Evolutionary conservation across 169 alveolate species (phyloP).

Genomic region (Toxoplasma gondii): DNA sequence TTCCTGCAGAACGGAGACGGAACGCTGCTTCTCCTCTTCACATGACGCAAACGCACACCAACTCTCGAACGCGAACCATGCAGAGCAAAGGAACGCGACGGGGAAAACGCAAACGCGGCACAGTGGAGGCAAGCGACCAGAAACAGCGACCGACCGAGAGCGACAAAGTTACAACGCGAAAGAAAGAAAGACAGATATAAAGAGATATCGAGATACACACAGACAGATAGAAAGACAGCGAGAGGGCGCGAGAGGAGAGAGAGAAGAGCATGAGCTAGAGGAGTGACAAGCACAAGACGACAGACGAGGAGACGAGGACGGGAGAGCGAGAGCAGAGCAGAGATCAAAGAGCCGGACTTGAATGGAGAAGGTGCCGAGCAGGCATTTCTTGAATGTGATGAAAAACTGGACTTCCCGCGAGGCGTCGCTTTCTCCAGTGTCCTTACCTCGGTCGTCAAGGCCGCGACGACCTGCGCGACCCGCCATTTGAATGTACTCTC

Average conservation of each 20-base stretch:
- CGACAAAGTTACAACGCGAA: background rate
- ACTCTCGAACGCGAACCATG: too few species aligned
- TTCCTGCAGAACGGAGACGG: slow-evolving; percentile 81
- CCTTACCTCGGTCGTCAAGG: slow-evolving; percentile 90
- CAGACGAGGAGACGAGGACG: background rate
- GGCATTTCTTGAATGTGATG: background rate
- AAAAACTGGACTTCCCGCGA: background rate
- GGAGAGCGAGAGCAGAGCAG: background rate
- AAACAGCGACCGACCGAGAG: background rate
- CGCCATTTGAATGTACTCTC: slow-evolving; percentile 96
- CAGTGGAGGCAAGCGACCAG: too few species aligned
- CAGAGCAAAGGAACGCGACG: too few species aligned
- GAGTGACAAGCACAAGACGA: background rate
- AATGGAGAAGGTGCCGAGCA: too few species aligned
- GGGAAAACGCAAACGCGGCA: too few species aligned
- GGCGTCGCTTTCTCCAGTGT: background rate
- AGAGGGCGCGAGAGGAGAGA: background rate
- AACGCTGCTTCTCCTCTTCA: background rate
- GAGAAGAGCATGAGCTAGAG: too few species aligned
- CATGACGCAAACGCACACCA: background rate
- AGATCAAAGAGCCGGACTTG: too few species aligned
- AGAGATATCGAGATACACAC: slow-evolving; percentile 93
- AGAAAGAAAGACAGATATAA: slow-evolving; percentile 21
- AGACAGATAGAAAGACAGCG: slow-evolving; percentile 90
- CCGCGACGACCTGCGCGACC: slow-evolving; percentile 99